These are phyloP conservation scores for Entomortierella lignicola DNA, from an alignment of 192 early-diverging fungal species.

Conservation along the genomic window DNA sequence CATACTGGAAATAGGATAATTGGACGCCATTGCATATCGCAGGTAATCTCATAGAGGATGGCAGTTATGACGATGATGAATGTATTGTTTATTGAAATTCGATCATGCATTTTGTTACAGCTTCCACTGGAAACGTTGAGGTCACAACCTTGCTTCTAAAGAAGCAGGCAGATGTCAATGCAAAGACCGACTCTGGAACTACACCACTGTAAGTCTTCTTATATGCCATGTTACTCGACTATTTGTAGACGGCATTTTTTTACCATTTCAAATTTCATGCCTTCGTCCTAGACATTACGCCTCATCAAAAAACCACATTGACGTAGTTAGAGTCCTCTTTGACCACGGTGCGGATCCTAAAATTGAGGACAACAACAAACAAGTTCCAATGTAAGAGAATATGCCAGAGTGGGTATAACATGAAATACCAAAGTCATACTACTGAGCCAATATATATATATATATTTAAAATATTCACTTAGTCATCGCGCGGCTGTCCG, in stretches of 20 bases:
- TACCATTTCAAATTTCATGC: too few species aligned
- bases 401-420: neutral
- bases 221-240: neutral
- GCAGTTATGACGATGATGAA: too few species aligned
- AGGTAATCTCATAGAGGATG: slow-evolving; percentile 44
- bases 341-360: slow-evolving; percentile 62
- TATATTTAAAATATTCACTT: neutral
- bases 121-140: slow-evolving; percentile 57
- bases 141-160: slow-evolving; percentile 53
- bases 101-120: slow-evolving; percentile 25
- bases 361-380: slow-evolving; percentile 56
- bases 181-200: slow-evolving; percentile 62
- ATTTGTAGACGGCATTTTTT: neutral
- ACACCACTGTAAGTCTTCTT: slow-evolving; percentile 58
- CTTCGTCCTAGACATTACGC: slow-evolving; percentile 60
- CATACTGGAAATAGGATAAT: slow-evolving; percentile 35
- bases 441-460: too few species aligned
- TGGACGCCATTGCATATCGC: slow-evolving; percentile 70
- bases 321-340: slow-evolving; percentile 57
- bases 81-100: neutral
- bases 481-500: slow-evolving; percentile 65
- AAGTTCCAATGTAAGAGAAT: slow-evolving; percentile 61
- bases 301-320: slow-evolving; percentile 68
- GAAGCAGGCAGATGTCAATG: slow-evolving; percentile 53
- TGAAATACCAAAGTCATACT: too few species aligned